These are phyloP conservation scores for Mycena latifolia DNA, from an alignment of 768 basidiomycete genomes.

Conservation along the genomic window DNA sequence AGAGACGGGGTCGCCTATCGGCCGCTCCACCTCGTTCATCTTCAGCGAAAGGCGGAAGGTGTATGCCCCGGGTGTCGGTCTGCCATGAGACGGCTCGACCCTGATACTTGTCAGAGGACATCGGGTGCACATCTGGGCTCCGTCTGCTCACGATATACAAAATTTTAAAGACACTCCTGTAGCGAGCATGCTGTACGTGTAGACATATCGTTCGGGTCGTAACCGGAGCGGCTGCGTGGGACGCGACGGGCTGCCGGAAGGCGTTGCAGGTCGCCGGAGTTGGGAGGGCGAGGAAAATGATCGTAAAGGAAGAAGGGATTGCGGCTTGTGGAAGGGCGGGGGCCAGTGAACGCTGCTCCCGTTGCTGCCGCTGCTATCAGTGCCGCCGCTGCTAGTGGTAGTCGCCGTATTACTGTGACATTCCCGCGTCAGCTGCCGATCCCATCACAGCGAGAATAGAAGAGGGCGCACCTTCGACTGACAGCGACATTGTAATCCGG, in stretches of 20 bases:
- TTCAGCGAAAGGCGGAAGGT: constrained; percentile 67
- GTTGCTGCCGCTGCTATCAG: constrained; percentile 18
- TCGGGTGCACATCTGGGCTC: not conserved
- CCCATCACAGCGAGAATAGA: not conserved
- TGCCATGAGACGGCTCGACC: constrained; percentile 58
- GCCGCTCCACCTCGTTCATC: constrained; percentile 66
- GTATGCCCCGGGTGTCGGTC: constrained; percentile 59
- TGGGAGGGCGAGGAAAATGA: constrained; percentile 28
- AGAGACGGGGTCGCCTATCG: constrained; percentile 59
- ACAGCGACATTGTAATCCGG: constrained; percentile 56
- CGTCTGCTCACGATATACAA: constrained; percentile 61
- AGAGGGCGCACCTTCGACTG: constrained; percentile 50
- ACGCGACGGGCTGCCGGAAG: constrained; percentile 26
- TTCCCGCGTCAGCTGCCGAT: constrained; percentile 1
- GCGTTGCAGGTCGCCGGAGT: constrained; percentile 6
- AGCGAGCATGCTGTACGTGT: constrained; percentile 63
- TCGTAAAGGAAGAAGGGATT: constrained; percentile 32
- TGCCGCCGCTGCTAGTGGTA: constrained; percentile 39
- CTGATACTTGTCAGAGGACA: constrained; percentile 41
- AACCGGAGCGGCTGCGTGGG: constrained; percentile 37
- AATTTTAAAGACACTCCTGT: constrained; percentile 61
- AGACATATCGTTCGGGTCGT: constrained; percentile 60
- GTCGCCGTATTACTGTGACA: constrained; percentile 34
- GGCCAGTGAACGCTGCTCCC: constrained; percentile 41
- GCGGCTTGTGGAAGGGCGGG: constrained; percentile 36